Evolutionary conservation across 768 basidiomycete species (phyloP), one percentile per base, ranked within the genome.

Genomic region (Phaeotremella skinneri): DNA sequence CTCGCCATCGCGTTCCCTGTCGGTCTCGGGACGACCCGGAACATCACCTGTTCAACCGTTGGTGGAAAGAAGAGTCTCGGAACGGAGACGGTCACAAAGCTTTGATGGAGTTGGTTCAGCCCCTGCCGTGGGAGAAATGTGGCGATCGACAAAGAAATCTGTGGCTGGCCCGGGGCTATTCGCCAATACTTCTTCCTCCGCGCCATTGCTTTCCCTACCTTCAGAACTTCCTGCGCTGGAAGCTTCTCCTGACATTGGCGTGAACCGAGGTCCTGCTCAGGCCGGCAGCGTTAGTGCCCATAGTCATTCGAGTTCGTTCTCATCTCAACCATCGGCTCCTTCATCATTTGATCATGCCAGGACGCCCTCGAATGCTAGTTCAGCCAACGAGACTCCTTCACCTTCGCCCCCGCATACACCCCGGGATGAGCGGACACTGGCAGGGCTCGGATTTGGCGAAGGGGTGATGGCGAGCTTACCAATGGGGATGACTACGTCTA

Each of bases 371-470:
- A 60, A 68, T 31, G 63, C 66, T 0, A 60, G 61, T 16, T 68
- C 68, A 5, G 63, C 58, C 16, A 58, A 69, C 41, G 72, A 66
- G 23, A 64, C 69, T 14, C 43, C 67, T 13, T 63, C 72, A 11
- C 72, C 72, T 23, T 69, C 72, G 2, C 72, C 69, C 21, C 72
- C 72, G 13, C 55, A 41, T 2, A 73, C 72, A 26, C 72, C 72
- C 0, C 56, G 61, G 27, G 63, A 70, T 23, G 51, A 52, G 27
- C 29, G 51, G 17, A 6, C 51, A 37, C 32, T 52, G 5, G 32
- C 26, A 37, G 29, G 21, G 9, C 20, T 37, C 3, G 29, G 20
- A 4, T 31, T 37, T n/a, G 29, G 29, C 21, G 51, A 29, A 23
- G 49, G 49, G 7, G 34, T 13, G 23, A 14, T 45, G 21, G 7